Percentiles rank a stretch among this genome's conserved stretches.
Evolutionary conservation across 164 flowering plant species (phyloP).

Genomic region (Liquidambar formosana): DNA sequence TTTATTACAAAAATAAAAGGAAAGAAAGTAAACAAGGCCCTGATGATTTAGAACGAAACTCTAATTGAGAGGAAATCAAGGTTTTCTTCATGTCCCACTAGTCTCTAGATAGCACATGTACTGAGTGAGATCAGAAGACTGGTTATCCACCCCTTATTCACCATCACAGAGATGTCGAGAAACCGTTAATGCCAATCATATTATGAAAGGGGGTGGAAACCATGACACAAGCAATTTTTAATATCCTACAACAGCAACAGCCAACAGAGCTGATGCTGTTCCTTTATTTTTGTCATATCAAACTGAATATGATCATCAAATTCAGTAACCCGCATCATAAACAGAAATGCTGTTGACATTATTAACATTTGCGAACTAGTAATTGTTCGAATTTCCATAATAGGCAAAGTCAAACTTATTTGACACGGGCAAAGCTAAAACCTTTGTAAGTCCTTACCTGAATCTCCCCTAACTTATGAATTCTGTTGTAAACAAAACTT

Average conservation of each 20-base stretch:
- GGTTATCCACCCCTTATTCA: no score
- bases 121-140: no score
- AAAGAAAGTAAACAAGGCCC: neutral
- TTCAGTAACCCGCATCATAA: neutral
- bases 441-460: conserved; percentile 40
- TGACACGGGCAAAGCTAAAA: neutral
- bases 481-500: conserved; percentile 62
- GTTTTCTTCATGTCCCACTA: no score
- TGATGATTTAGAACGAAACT: neutral
- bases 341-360: neutral
- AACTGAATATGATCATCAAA: neutral
- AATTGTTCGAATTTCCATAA: neutral
- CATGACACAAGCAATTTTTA: neutral
- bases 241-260: neutral
- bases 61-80: no score
- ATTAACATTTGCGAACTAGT: no score
- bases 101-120: no score
- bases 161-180: neutral
- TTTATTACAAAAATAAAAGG: neutral
- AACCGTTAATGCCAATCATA: neutral
- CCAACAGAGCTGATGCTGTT: neutral
- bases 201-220: neutral
- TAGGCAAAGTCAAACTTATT: neutral
- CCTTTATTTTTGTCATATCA: neutral
- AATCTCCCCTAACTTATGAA: conserved; percentile 38